phyloP scores from a whole-genome alignment of 371 early-diverging fungal species.

The Conidiobolus incongruus region DNA sequence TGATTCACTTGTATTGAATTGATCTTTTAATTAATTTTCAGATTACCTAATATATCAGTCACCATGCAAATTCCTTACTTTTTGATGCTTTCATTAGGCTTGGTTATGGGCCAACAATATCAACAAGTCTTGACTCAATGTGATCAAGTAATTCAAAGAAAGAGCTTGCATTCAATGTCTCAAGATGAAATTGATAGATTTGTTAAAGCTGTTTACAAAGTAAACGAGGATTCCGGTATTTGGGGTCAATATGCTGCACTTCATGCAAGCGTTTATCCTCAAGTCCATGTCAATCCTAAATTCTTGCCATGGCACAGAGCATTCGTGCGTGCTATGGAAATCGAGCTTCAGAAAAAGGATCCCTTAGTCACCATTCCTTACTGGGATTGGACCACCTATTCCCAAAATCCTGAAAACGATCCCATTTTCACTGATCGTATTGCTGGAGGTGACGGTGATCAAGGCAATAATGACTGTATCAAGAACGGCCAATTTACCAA shows the following conservation, averaged over 20 bases:
- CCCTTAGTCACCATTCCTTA: background rate
- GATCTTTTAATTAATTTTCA: too few species aligned
- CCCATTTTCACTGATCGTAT: background rate
- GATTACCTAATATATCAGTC: too few species aligned
- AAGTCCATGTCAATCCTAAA: constrained; percentile 1
- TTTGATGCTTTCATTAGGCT: too few species aligned
- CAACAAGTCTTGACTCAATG: too few species aligned
- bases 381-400: constrained; percentile 5
- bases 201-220: constrained; percentile 1
- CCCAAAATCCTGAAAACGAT: constrained; percentile 3
- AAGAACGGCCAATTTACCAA: background rate
- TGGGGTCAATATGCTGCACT: background rate
- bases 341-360: constrained; percentile 2
- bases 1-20: too few species aligned
- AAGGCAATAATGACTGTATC: background rate
- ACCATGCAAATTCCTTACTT: too few species aligned
- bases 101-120: too few species aligned
- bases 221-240: background rate
- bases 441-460: background rate
- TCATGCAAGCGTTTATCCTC: background rate
- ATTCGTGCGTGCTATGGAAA: constrained; percentile 2
- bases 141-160: too few species aligned
- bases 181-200: too few species aligned
- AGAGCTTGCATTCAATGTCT: too few species aligned
- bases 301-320: constrained; percentile 6